These are phyloP conservation scores for Nicotiana undulata DNA, from an alignment of 257 asterid species.

Conservation along the genomic window DNA sequence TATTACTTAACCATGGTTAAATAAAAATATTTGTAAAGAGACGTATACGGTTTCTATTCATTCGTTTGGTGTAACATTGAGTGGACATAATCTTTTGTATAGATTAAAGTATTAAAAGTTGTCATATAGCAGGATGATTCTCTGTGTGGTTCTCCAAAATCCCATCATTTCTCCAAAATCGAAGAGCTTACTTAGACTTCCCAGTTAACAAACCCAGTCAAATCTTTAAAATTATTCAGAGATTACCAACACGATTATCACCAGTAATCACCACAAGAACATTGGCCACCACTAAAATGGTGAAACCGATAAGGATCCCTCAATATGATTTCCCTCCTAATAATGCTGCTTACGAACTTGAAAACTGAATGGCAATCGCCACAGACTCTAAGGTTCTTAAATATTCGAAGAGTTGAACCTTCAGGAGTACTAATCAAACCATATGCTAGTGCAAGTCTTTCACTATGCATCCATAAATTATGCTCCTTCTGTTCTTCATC, in stretches of 20 bases:
- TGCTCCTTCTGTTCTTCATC: slow-evolving; percentile 87
- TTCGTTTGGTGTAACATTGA: too few species aligned
- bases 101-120: too few species aligned
- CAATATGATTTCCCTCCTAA: slow-evolving; percentile 50
- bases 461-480: slow-evolving; percentile 73
- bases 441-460: slow-evolving; percentile 79
- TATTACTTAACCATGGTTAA: too few species aligned
- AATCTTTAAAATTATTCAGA: too few species aligned
- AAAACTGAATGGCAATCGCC: slow-evolving; percentile 82
- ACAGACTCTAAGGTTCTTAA: slow-evolving; percentile 84
- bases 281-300: slow-evolving; percentile 63
- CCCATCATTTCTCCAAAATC: too few species aligned
- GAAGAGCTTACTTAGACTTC: too few species aligned
- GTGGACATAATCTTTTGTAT: too few species aligned
- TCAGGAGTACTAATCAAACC: slow-evolving; percentile 46
- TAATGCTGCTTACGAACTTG: slow-evolving; percentile 53
- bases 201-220: too few species aligned
- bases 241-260: slow-evolving; percentile 13
- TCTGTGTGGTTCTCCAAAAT: too few species aligned
- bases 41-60: too few species aligned
- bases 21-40: too few species aligned
- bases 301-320: slow-evolving; percentile 86
- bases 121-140: too few species aligned
- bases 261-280: slow-evolving; percentile 91
- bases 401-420: slow-evolving; percentile 56